phyloP scores from a whole-genome alignment of 306 rosid species.

The Ammopiptanthus mongolicus region DNA sequence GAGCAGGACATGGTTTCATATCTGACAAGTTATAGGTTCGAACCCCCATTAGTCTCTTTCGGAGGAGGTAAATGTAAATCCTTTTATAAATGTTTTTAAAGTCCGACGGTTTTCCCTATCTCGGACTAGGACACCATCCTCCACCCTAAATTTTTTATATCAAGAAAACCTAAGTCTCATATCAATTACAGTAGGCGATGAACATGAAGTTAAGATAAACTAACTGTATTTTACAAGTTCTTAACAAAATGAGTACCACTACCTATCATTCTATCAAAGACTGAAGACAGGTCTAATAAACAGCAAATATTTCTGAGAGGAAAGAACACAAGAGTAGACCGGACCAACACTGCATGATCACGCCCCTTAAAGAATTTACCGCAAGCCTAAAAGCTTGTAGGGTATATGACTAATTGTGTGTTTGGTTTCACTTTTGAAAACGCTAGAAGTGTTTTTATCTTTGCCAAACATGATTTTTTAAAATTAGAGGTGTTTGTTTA shows the following conservation, averaged over 20 bases:
- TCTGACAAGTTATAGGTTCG: no score
- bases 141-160: no score
- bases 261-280: not conserved
- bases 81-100: no score
- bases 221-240: constrained; percentile 14
- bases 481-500: no score
- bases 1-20: no score
- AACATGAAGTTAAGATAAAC: constrained; percentile 21
- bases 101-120: no score
- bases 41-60: no score
- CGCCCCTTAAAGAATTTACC: constrained; percentile 9
- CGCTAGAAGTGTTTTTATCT: no score
- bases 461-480: no score
- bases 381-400: constrained; percentile 1
- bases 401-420: not conserved
- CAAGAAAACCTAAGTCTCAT: not conserved
- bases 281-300: constrained; percentile 1
- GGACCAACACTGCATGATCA: constrained; percentile 1
- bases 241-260: not conserved
- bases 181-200: constrained; percentile 3
- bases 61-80: no score
- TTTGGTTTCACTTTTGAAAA: no score
- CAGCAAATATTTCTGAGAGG: not conserved
- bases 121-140: no score
- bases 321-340: not conserved